Evolutionary conservation across 2,329 filamentous ascomycete genomes (phyloP).

Genomic region (Trichoderma oligosporum): DNA sequence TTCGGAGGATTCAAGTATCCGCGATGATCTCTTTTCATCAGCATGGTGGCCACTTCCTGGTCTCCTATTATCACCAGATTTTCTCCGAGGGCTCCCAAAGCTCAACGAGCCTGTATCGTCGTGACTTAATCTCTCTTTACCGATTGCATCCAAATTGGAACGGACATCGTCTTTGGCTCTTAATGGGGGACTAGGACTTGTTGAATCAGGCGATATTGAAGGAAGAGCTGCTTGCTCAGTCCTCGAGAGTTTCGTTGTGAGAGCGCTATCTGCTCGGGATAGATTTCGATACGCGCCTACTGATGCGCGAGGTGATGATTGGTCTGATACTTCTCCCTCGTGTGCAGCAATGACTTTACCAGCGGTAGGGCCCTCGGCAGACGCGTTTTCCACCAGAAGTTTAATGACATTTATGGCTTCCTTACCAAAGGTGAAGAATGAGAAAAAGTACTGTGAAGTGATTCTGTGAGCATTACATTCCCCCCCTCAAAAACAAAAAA

Average conservation of each 20-base stretch:
- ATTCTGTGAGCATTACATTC: not conserved
- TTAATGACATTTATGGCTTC: constrained; percentile 78
- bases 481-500: no score
- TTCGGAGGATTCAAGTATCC: constrained; percentile 62
- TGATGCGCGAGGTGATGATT: constrained; percentile 21
- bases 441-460: constrained; percentile 76
- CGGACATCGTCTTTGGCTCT: constrained; percentile 50
- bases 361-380: constrained; percentile 36
- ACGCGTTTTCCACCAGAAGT: constrained; percentile 64
- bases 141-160: constrained; percentile 53
- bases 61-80: constrained; percentile 58
- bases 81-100: constrained; percentile 50
- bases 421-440: constrained; percentile 82
- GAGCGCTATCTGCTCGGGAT: constrained; percentile 31
- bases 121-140: constrained; percentile 47
- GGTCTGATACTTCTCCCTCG: constrained; percentile 20
- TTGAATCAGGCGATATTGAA: constrained; percentile 45
- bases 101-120: constrained; percentile 46
- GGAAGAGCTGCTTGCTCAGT: constrained; percentile 59
- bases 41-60: constrained; percentile 48
- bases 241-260: constrained; percentile 47
- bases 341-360: constrained; percentile 24
- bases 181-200: constrained; percentile 49
- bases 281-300: constrained; percentile 31
- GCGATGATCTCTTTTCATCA: constrained; percentile 44